These are phyloP conservation scores for Acanthamoeba culbertsoni DNA, from an alignment of 208 protist genomes.

Conservation along the genomic window DNA sequence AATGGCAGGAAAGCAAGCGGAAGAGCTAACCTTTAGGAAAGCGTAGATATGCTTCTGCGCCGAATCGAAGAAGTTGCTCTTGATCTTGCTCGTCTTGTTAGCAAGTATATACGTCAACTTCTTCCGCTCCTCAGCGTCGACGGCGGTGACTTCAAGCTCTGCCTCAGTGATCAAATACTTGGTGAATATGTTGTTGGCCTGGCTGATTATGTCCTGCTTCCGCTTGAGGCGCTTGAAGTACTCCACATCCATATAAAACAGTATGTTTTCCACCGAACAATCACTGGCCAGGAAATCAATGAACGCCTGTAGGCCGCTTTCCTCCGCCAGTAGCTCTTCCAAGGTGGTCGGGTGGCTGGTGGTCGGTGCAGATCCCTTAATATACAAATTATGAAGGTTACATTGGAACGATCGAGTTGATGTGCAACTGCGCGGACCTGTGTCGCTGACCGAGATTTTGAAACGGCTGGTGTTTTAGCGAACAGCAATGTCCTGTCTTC, in stretches of 20 bases:
- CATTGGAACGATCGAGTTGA: neutral
- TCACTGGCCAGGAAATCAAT: neutral
- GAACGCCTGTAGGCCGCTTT: neutral
- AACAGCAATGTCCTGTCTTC: neutral
- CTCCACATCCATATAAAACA: slow-evolving; percentile 37
- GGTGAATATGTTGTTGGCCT: slow-evolving; percentile 30
- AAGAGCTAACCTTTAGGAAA: neutral
- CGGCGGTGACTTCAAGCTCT: neutral
- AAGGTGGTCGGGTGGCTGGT: neutral
- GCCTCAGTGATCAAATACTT: slow-evolving; percentile 41
- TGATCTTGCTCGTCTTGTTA: slow-evolving; percentile 44
- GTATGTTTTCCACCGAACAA: neutral
- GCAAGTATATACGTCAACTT: slow-evolving; percentile 24
- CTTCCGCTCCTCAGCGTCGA: slow-evolving; percentile 40
- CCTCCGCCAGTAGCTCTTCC: neutral
- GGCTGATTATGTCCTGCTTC: slow-evolving; percentile 28
- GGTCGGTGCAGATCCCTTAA: neutral
- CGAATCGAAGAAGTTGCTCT: slow-evolving; percentile 32
- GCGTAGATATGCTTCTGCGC: neutral
- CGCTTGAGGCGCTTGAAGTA: slow-evolving; percentile 37
- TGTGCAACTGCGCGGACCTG: neutral
- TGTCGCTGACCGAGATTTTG: neutral
- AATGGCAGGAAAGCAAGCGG: neutral
- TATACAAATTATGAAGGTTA: neutral
- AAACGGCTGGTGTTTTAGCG: neutral